Percentiles rank a stretch among this genome's conserved stretches.
Conservation (phyloP, 768 basidiomycete species). For the Pleurotus giganteus region DNA sequence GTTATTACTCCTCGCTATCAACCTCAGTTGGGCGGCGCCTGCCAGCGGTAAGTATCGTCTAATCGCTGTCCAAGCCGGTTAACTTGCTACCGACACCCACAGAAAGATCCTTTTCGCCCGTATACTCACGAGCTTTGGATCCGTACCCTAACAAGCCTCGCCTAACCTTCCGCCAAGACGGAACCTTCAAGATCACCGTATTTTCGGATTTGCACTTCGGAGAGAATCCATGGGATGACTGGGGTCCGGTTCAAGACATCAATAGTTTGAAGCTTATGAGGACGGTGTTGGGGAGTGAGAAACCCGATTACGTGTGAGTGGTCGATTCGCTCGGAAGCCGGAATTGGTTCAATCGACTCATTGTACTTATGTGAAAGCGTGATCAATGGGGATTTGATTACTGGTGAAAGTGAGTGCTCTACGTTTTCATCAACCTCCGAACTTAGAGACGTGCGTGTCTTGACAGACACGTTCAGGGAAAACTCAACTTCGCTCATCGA, state of each 20-base stretch:
- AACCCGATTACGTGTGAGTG: conserved; percentile 68
- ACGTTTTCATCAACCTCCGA: neutral
- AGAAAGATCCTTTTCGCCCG: too few species aligned
- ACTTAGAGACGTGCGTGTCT: neutral
- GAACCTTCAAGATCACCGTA: conserved; percentile 68
- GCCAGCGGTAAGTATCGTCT: too few species aligned
- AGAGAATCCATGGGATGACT: conserved; percentile 68
- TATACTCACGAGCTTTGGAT: conserved; percentile 19
- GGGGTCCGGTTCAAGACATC: conserved; percentile 66
- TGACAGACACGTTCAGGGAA: conserved; percentile 58
- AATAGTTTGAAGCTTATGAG: conserved; percentile 63
- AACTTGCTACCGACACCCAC: too few species aligned
- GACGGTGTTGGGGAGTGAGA: conserved; percentile 51
- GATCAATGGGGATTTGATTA: conserved; percentile 72
- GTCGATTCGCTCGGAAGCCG: neutral
- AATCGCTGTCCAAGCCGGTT: too few species aligned
- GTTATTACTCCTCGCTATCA: too few species aligned
- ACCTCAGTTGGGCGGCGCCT: too few species aligned
- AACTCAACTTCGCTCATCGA: conserved; percentile 70
- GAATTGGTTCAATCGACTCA: neutral
- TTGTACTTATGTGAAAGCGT: conserved; percentile 38
- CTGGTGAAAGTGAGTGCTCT: conserved; percentile 54
- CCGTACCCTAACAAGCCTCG: conserved; percentile 42
- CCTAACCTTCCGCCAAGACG: conserved; percentile 53
- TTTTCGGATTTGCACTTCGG: conserved; percentile 79